Percentiles rank a stretch among this genome's conserved stretches.
Evolutionary conservation across 2,329 filamentous ascomycete species (phyloP).

Genomic region (Colletotrichum shisoi): DNA sequence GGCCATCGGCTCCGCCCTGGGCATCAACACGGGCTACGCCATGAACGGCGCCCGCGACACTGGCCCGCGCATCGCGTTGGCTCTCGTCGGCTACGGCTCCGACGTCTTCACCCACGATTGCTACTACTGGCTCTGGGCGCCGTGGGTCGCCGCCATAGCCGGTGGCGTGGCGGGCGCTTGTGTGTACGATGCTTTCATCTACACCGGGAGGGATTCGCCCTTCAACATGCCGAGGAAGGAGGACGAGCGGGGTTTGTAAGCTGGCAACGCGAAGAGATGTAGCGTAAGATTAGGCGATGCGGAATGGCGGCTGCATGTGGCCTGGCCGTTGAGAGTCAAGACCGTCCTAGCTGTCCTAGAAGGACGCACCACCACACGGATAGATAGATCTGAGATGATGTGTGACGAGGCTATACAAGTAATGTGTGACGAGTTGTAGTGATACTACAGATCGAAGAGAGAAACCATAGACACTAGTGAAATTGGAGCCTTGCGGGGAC

Average conservation of each 20-base stretch:
- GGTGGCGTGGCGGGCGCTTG: conserved; percentile 46
- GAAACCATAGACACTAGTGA: background rate
- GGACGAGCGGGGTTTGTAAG: background rate
- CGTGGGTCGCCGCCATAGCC: conserved; percentile 43
- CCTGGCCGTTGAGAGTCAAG: background rate
- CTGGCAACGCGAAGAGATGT: background rate
- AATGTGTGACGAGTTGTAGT: background rate
- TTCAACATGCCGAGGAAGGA: conserved; percentile 32
- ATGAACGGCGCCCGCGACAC: conserved; percentile 52
- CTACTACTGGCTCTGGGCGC: conserved; percentile 48
- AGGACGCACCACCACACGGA: background rate
- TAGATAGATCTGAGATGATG: background rate
- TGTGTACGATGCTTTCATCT: conserved; percentile 48
- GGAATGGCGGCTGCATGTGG: background rate
- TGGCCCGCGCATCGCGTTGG: conserved; percentile 47
- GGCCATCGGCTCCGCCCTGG: conserved; percentile 49
- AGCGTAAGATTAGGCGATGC: too few species aligned
- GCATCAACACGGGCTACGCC: conserved; percentile 50
- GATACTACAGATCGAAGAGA: background rate
- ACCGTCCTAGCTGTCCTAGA: background rate
- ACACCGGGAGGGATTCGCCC: conserved; percentile 32
- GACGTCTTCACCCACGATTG: conserved; percentile 44
- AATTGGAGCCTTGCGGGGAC: too few species aligned
- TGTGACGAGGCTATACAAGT: background rate
- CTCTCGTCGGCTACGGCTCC: conserved; percentile 45